Evolutionary conservation across 345 rosid species (phyloP).

Genomic region (Combretum micranthum): DNA sequence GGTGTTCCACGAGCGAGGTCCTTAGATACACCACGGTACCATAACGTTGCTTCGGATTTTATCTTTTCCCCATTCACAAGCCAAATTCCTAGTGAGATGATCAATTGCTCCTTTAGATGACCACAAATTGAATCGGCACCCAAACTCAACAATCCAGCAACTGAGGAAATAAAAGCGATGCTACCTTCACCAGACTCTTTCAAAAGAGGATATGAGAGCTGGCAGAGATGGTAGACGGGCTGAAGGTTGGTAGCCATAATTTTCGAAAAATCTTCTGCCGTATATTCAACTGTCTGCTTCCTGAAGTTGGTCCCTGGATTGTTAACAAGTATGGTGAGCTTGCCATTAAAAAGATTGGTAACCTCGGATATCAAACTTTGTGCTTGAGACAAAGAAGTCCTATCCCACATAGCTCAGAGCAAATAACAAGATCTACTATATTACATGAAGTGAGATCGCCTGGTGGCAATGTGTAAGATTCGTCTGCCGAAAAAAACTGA

Average conservation of each 20-base stretch:
- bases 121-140: conserved; percentile 63
- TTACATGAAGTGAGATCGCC: too few species aligned
- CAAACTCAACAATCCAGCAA: conserved; percentile 39
- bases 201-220: conserved; percentile 74
- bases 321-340: conserved; percentile 72
- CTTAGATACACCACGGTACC: conserved; percentile 81
- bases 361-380: conserved; percentile 48
- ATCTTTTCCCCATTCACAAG: conserved; percentile 95
- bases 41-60: conserved; percentile 73
- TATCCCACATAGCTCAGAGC: too few species aligned
- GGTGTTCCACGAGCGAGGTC: conserved; percentile 66
- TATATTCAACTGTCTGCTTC: conserved; percentile 69
- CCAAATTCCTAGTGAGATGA: conserved; percentile 72
- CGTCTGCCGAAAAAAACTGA: too few species aligned
- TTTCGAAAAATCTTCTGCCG: too few species aligned
- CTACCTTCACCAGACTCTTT: conserved; percentile 76
- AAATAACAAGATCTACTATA: too few species aligned
- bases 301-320: conserved; percentile 80
- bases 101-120: conserved; percentile 61
- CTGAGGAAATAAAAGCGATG: conserved; percentile 85
- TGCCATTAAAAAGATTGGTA: conserved; percentile 37
- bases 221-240: conserved; percentile 67
- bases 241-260: conserved; percentile 68
- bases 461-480: too few species aligned
- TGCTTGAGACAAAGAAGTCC: conserved; percentile 39